Evolutionary conservation across 1,139 yeast species (phyloP).

Genomic region (Spathaspora sp.): DNA sequence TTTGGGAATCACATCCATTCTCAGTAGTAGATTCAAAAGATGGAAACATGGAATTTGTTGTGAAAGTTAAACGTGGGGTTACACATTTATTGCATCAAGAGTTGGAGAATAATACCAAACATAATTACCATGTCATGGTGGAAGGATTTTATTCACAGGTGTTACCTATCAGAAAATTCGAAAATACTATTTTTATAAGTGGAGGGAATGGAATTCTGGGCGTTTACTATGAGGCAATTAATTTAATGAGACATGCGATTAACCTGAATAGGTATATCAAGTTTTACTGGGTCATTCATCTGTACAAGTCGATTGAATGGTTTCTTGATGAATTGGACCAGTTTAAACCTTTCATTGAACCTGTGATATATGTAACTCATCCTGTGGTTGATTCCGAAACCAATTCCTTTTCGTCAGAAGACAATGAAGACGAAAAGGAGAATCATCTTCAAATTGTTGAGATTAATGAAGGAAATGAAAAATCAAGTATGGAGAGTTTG

Average conservation of each 20-base stretch:
- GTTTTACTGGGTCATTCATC: slow-evolving; percentile 50
- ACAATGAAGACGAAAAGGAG: neutral
- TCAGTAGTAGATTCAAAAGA: slow-evolving; percentile 44
- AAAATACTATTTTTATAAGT: slow-evolving; percentile 24
- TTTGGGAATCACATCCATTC: slow-evolving; percentile 71
- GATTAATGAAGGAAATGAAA: neutral
- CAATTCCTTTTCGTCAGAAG: neutral
- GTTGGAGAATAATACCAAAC: slow-evolving; percentile 9
- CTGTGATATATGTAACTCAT: slow-evolving; percentile 34
- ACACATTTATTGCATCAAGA: slow-evolving; percentile 33
- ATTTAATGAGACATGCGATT: slow-evolving; percentile 14
- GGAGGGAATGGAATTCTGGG: slow-evolving; percentile 35
- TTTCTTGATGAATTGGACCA: slow-evolving; percentile 24
- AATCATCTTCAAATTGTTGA: neutral
- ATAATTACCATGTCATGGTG: slow-evolving; percentile 17
- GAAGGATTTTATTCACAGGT: slow-evolving; percentile 31
- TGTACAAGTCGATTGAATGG: slow-evolving; percentile 35
- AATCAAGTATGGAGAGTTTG: neutral
- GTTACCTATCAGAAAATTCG: slow-evolving; percentile 19
- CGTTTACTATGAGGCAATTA: slow-evolving; percentile 32
- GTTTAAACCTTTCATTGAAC: slow-evolving; percentile 31
- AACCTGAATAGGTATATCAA: slow-evolving; percentile 23
- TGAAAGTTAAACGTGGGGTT: slow-evolving; percentile 48
- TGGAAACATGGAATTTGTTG: slow-evolving; percentile 34
- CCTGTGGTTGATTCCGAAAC: slow-evolving; percentile 4